Evolutionary conservation across 345 rosid species (phyloP), one percentile per base, ranked within the genome.

Genomic region (Microthlaspi erraticum): DNA sequence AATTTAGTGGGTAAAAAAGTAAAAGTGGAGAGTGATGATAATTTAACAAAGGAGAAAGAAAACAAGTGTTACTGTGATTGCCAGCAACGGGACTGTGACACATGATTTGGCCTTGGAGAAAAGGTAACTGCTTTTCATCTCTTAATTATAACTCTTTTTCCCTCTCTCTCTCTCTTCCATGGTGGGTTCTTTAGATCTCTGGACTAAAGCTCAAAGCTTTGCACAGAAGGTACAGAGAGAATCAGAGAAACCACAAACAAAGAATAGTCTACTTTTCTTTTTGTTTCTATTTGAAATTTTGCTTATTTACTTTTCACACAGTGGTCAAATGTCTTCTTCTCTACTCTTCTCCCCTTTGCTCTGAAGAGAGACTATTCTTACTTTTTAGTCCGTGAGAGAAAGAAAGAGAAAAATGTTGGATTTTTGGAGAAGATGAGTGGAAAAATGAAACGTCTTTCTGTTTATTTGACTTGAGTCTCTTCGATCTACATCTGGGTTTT

Each of bases 71-170:
- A 76, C 75, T 76, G 75, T 75, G 64, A 39, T 49, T 76, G 79
- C 79, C 79, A 76, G 79, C 79, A 70, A 76, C 71, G 8, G 29
- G 79, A 76, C 77, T 66, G 81, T 81, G 82, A 83, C 91, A 81
- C 83, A 81, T 85, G 85, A 83, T 82, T 84, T 80, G 81, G 74
- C 76, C 70, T 74, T 72, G 53, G 80, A 45, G 80, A 49, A 82
- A 79, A 76, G 72, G 64, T 66, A 72, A 58, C 57, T 68, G 34
- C 64, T 76, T 79, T 74, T 80, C 63, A 81, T 57, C 37, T 57
- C 74, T 72, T 74, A 81, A 84, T 85, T 79, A 81, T 83, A 77
- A 77, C 73, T 77, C 50, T 23, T 62, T 50, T 71, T 13, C 59
- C 36, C 45, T 63, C 70, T 65, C 54, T 63, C 77, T 72, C 78